Evolutionary conservation across 2,329 filamentous ascomycete species (phyloP), one percentile per base, ranked within the genome.

Genomic region (Exophiala alcalophila): DNA sequence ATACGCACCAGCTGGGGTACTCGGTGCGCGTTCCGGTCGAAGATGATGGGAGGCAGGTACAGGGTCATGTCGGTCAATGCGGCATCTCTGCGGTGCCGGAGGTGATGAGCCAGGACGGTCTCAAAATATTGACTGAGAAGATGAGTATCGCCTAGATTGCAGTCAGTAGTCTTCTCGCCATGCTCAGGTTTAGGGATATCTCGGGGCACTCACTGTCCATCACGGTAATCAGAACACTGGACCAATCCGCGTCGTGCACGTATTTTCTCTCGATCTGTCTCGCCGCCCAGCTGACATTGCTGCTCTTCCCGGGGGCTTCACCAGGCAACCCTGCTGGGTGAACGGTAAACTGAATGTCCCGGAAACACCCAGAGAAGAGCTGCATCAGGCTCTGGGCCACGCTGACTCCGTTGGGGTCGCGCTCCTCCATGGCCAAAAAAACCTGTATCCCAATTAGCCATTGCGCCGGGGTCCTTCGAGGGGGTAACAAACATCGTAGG

Each of bases 251-350:
- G 43, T 59, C 50, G 5, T 74, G 65, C 4, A 71, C 60, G 55
- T 84, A 84, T 55, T 73, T 79, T 55, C 75, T 73, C 59, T 78
- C 81, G 37, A 83, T 69, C 60, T 81, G 79, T 51, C 76, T 75
- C 7, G 81, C 83, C 12, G 81, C 81, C 80, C 82, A 87, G 37
- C 77, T 77, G 47, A 84, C 73, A 61, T 87, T 87, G 67, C 83
- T 86, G 51, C 83, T 83, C 59, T 87, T 87, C 44, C 83, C 83
- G 40, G 82, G 80, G 35, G 82, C 77, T 59, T 87, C 83, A 9
- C 80, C 78, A 3, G 76, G 74, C 37, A 86, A 77, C 40, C 78
- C 78, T 15, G 71, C 65, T 1, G 83, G 83, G 56, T 87, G 83
- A 9, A 84, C 63, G 2, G 81, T 85, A 59, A 77, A 81, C 55